Evolutionary conservation across 768 basidiomycete genomes (phyloP).

Genomic region (Suillus spraguei): DNA sequence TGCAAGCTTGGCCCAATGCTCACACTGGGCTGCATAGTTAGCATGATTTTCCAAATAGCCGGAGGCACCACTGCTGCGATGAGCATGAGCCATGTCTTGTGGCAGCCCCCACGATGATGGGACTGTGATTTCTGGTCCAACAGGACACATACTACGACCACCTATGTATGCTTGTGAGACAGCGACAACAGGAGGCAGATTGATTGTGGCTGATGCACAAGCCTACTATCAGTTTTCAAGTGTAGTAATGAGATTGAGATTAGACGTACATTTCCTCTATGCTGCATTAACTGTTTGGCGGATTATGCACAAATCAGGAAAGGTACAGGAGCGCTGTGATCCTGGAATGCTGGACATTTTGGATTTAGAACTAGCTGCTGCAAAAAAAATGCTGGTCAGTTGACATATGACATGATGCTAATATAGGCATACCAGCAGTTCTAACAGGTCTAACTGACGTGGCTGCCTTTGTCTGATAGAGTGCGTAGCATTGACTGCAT

Average conservation of each 20-base stretch:
- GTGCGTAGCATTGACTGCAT: neutral
- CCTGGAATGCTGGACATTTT: too few relatives aligned
- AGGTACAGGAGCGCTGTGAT: neutral
- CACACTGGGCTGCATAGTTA: too few relatives aligned
- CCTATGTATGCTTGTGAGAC: too few relatives aligned
- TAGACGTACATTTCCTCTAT: neutral
- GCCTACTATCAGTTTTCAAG: neutral
- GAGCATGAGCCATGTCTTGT: too few relatives aligned
- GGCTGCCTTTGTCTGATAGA: neutral
- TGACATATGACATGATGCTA: neutral
- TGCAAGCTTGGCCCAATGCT: too few relatives aligned
- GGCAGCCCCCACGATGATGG: too few relatives aligned
- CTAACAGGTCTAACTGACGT: neutral
- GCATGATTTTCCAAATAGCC: too few relatives aligned
- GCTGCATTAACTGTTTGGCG: constrained; percentile 3
- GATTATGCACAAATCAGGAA: constrained; percentile 1
- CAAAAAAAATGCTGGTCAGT: neutral
- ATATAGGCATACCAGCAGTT: neutral
- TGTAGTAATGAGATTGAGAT: neutral
- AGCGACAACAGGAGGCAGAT: too few relatives aligned
- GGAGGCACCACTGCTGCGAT: too few relatives aligned
- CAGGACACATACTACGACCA: too few relatives aligned
- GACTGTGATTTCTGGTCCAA: too few relatives aligned
- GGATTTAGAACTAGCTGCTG: neutral
- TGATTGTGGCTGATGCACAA: too few relatives aligned